These are phyloP conservation scores for Lactuca saligna DNA, from an alignment of 129 eudicot genomes.

Conservation along the genomic window DNA sequence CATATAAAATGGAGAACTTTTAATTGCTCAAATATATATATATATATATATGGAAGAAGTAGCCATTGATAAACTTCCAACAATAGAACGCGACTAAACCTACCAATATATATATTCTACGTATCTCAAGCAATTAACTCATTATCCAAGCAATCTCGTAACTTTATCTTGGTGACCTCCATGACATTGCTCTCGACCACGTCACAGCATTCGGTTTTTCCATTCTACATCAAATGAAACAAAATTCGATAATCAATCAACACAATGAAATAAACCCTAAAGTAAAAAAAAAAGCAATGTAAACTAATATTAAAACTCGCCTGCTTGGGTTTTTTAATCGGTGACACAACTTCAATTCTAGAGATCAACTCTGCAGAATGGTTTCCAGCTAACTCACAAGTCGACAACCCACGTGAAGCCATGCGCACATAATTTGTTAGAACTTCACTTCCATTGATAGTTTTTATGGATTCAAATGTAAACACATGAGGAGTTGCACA, in stretches of 20 bases:
- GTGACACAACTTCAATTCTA: slow-evolving; percentile 10
- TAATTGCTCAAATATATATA: not conserved
- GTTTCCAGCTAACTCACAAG: slow-evolving; percentile 32
- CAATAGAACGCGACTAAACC: not conserved
- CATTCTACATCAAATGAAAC: slow-evolving; percentile 4
- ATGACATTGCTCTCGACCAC: slow-evolving; percentile 9
- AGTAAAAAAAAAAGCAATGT: too few species aligned
- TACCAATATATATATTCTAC: not conserved
- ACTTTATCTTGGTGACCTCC: slow-evolving; percentile 17
- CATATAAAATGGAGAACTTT: too few species aligned
- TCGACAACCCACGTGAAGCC: slow-evolving; percentile 16
- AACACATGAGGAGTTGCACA: slow-evolving; percentile 48
- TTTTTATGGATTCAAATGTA: slow-evolving; percentile 33
- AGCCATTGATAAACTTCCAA: not conserved
- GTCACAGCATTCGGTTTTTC: slow-evolving; percentile 45
- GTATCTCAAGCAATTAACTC: slow-evolving; percentile 27
- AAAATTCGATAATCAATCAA: not conserved
- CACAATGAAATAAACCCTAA: too few species aligned
- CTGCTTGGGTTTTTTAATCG: slow-evolving; percentile 22
- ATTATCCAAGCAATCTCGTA: slow-evolving; percentile 23
- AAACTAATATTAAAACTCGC: not conserved
- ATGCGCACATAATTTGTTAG: slow-evolving; percentile 31
- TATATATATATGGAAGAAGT: not conserved
- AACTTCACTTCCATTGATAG: not conserved
- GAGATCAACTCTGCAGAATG: slow-evolving; percentile 38